Percentiles rank a stretch among this genome's conserved stretches.
Conservation (phyloP, 306 rosid genomes). For the Cucurbita argyrosperma region DNA sequence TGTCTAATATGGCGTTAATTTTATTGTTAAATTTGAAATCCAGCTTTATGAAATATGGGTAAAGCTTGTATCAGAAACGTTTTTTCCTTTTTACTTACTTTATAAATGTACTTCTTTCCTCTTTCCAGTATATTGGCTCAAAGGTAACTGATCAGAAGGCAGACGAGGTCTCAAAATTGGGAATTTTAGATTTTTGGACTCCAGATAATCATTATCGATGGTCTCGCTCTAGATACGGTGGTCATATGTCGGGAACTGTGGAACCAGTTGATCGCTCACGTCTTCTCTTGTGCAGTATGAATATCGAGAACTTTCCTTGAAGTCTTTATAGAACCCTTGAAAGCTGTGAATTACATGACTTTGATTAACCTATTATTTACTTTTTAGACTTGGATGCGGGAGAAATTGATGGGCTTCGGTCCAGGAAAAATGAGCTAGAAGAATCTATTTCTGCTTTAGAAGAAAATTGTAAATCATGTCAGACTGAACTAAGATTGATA, state of each 20-base stretch:
- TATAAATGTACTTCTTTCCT: neutral
- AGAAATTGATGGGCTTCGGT: constrained; percentile 49
- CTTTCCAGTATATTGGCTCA: constrained; percentile 69
- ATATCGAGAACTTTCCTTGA: constrained; percentile 2
- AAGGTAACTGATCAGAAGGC: constrained; percentile 66
- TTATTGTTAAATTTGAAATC: neutral
- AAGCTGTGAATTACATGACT: neutral
- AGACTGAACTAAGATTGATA: constrained; percentile 33
- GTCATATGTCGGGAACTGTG: constrained; percentile 60
- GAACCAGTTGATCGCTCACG: constrained; percentile 38
- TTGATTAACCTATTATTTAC: constrained; percentile 2
- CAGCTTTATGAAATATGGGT: neutral
- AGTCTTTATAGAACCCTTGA: neutral
- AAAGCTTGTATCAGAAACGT: neutral
- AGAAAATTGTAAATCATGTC: constrained; percentile 29
- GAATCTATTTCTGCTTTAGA: constrained; percentile 30
- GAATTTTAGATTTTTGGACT: constrained; percentile 71
- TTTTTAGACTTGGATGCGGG: constrained; percentile 47
- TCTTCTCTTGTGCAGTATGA: constrained; percentile 50
- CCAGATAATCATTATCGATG: constrained; percentile 82
- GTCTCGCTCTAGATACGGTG: constrained; percentile 73
- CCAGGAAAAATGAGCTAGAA: constrained; percentile 47
- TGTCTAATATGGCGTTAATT: neutral
- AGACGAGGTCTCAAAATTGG: constrained; percentile 43
- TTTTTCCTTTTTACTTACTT: neutral